Base-by-base conservation (phyloP, 2,329 filamentous ascomycete genomes). In the Curvularia sp. region DNA sequence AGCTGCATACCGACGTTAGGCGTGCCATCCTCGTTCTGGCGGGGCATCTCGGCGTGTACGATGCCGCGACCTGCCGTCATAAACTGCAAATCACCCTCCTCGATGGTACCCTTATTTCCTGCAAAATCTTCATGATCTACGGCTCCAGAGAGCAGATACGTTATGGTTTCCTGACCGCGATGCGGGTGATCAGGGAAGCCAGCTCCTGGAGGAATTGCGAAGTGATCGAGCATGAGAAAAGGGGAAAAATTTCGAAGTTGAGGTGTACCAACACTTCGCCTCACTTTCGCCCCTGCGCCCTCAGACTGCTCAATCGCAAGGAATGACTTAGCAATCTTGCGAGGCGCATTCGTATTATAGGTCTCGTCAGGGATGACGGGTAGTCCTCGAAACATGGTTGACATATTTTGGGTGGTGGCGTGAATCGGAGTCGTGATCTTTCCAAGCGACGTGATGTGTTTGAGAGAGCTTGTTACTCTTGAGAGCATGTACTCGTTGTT, bases 1-100 rank as follows among this genome's bases (percentile, higher is more conserved):
- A 98, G 83, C 81, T 98, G 95, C 80, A 98, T 86, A 32, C 94
- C 94, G 53, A 96, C 84, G 76, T 93, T 97, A 58, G 89, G 81
- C 55, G 82, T 86, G 49, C 91, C 91, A 74, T 95, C 91, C 0
- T 83, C 76, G 74, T 92, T 92, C 72, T 91, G 87, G 53, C 86
- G 85, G 9, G 94, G 94, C 93, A 98, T 97, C 79, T 98, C 94
- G 36, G 93, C 92, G 78, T 98, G 95, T 77, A 97, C 90, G 70
- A 98, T 96, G 41, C 94, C 94, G 19, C 85, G 83, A 3, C 94
- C 94, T 1, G 94, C 94, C 0, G 94, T 97, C 95, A 98, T 98
- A 83, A 98, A 98, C 75, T 98, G 94, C 47, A 98, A 80, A 74
- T 97, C 94, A n/a, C 94, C 94, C 0, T 90, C 80, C 60, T 89